Evolutionary conservation across 352 stramenopile genomes (phyloP).

Genomic region (Blastocystis sp.): DNA sequence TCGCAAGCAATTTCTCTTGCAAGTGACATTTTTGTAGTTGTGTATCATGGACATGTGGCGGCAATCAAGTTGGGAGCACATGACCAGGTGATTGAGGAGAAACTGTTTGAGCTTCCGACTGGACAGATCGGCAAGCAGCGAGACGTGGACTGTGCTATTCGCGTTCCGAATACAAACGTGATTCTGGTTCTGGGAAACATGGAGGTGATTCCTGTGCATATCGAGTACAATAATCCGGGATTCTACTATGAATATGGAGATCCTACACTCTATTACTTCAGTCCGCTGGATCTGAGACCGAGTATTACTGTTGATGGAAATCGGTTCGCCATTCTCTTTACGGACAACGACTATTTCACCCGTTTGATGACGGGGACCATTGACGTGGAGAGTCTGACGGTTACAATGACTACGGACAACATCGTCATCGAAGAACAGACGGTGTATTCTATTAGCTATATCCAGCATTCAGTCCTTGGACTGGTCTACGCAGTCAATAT

Average conservation of each 20-base stretch:
- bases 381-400: neutral
- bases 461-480: neutral
- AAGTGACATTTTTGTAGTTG: neutral
- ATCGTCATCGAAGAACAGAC: neutral
- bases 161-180: neutral
- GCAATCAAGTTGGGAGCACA: neutral
- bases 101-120: neutral
- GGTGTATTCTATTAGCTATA: neutral
- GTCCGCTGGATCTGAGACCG: neutral
- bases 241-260: neutral
- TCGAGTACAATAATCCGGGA: neutral
- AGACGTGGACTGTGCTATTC: neutral
- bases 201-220: neutral
- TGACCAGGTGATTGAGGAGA: neutral
- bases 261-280: neutral
- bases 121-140: neutral
- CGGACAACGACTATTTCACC: conserved; percentile 19
- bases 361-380: neutral
- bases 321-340: conserved; percentile 19
- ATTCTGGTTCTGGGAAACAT: neutral
- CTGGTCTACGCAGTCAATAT: neutral
- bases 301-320: neutral
- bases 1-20: neutral
- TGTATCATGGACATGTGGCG: conserved; percentile 1
- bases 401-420: neutral